Evolutionary conservation across 495 filamentous ascomycete genomes (phyloP).

Genomic region (Penicillium arizonense): DNA sequence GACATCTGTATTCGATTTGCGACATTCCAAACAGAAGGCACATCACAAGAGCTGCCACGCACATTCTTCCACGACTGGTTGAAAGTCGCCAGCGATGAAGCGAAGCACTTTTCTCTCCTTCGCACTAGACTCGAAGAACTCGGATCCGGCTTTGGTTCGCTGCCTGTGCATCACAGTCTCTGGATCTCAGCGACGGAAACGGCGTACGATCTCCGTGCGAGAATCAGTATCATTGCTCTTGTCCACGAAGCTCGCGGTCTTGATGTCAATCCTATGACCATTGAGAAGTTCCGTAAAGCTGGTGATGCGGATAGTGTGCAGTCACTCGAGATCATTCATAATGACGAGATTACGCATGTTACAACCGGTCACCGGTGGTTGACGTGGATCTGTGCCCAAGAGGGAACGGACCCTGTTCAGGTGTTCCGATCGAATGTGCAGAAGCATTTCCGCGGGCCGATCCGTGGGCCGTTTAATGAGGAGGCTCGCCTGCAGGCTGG

Average conservation of each 20-base stretch:
- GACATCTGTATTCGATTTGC: slow-evolving; percentile 54
- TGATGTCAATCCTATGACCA: slow-evolving; percentile 54
- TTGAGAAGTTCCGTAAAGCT: slow-evolving; percentile 50
- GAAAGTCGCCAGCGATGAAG: slow-evolving; percentile 53
- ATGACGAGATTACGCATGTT: slow-evolving; percentile 56
- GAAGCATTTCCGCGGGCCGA: slow-evolving; percentile 44
- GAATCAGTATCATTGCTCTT: slow-evolving; percentile 52
- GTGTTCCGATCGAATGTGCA: slow-evolving; percentile 50
- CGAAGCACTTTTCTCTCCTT: slow-evolving; percentile 53
- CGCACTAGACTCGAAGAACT: slow-evolving; percentile 49
- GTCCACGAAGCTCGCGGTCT: slow-evolving; percentile 54
- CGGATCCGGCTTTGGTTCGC: slow-evolving; percentile 47
- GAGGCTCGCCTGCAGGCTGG: slow-evolving; percentile 49
- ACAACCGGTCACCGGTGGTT: slow-evolving; percentile 54
- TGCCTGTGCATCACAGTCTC: slow-evolving; percentile 51
- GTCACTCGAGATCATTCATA: slow-evolving; percentile 47
- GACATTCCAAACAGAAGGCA: slow-evolving; percentile 39
- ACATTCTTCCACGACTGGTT: slow-evolving; percentile 55
- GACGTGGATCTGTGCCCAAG: slow-evolving; percentile 51
- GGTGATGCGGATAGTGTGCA: slow-evolving; percentile 45
- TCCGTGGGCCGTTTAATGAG: slow-evolving; percentile 50
- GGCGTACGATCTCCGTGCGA: slow-evolving; percentile 46
- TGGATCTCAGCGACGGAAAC: slow-evolving; percentile 49
- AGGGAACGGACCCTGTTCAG: slow-evolving; percentile 48
- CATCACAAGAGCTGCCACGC: slow-evolving; percentile 36